Evolutionary conservation across 208 protist species (phyloP).

Genomic region (Acanthamoeba triangularis): DNA sequence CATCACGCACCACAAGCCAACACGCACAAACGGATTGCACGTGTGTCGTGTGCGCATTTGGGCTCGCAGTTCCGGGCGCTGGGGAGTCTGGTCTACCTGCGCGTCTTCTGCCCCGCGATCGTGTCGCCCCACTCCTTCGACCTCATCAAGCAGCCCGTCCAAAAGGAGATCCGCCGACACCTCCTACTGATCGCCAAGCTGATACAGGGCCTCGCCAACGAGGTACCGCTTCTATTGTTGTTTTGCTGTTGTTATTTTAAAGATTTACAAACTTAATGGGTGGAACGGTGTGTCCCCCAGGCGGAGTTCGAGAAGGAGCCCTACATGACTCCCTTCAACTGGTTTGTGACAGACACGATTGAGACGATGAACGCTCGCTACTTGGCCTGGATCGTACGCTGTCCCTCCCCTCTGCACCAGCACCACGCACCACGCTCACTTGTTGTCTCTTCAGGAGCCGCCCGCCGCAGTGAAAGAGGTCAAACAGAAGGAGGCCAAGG

Average conservation of each 20-base stretch:
- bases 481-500: background rate
- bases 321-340: slow-evolving; percentile 47
- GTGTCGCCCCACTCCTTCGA: slow-evolving; percentile 42
- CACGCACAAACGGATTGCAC: background rate
- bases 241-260: background rate
- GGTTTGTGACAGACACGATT: background rate
- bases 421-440: background rate
- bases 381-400: slow-evolving; percentile 35
- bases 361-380: slow-evolving; percentile 28
- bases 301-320: slow-evolving; percentile 26
- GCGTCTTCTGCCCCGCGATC: slow-evolving; percentile 38
- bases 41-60: background rate
- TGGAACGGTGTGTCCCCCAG: background rate
- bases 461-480: background rate
- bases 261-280: too few relatives aligned
- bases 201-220: slow-evolving; percentile 37
- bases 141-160: background rate
- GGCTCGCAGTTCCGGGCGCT: slow-evolving; percentile 9
- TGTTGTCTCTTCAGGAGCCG: background rate
- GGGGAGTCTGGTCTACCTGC: slow-evolving; percentile 52
- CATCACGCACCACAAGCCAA: background rate
- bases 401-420: background rate
- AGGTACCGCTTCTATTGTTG: background rate
- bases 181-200: slow-evolving; percentile 42
- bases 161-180: background rate